These are phyloP conservation scores for Suillus decipiens DNA, from an alignment of 768 basidiomycete species.

Conservation along the genomic window DNA sequence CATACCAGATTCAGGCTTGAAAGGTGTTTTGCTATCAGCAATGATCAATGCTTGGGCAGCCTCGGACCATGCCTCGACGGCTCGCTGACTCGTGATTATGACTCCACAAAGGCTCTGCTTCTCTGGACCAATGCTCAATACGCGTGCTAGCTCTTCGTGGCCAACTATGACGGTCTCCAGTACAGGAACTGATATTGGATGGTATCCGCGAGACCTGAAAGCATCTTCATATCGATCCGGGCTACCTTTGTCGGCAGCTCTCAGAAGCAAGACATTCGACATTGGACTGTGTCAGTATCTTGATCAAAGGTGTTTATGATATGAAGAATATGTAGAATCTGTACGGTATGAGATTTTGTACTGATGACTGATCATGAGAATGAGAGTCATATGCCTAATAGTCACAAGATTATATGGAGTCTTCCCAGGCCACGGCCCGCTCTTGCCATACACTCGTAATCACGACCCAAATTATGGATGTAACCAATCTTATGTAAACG, in stretches of 20 bases:
- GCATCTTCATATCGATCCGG: constrained; percentile 61
- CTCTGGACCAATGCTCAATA: constrained; percentile 42
- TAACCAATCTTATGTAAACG: not conserved
- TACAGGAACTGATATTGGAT: constrained; percentile 63
- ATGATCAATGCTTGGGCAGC: constrained; percentile 36
- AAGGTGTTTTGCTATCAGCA: constrained; percentile 8
- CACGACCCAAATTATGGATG: not conserved
- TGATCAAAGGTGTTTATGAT: not conserved
- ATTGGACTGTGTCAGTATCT: constrained; percentile 13
- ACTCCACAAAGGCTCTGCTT: constrained; percentile 50
- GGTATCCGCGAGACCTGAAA: constrained; percentile 51
- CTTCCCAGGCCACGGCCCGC: not conserved
- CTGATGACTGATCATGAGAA: too few relatives aligned
- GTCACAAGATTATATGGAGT: not conserved
- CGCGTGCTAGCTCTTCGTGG: constrained; percentile 41
- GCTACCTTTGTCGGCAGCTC: constrained; percentile 34
- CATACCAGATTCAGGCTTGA: constrained; percentile 19
- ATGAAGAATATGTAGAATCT: not conserved
- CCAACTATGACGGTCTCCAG: constrained; percentile 67
- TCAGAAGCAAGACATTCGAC: constrained; percentile 43
- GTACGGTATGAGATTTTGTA: too few relatives aligned
- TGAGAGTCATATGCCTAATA: too few relatives aligned
- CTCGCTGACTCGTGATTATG: constrained; percentile 77
- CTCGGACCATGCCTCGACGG: constrained; percentile 68
- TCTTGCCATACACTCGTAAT: not conserved